phyloP scores from a whole-genome alignment of 2,329 filamentous ascomycete genomes.

The Colletotrichum sidae region DNA sequence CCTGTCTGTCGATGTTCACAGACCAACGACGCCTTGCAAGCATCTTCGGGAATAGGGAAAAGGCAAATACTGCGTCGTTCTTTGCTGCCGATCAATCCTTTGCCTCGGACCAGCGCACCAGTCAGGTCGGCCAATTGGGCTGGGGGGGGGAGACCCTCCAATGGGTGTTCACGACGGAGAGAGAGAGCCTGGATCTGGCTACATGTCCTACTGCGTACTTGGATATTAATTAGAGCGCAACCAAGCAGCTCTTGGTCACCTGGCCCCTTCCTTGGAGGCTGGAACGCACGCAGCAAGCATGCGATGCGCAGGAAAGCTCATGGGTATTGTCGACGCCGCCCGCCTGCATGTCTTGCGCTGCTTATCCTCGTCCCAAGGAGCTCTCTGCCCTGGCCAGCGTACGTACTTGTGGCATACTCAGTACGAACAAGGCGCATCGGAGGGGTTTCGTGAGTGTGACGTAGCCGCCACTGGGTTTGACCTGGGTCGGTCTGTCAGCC shows the following conservation, averaged over 20 bases:
- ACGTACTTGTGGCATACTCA: not conserved
- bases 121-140: constrained; percentile 16
- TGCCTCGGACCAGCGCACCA: constrained; percentile 9
- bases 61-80: constrained; percentile 28
- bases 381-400: not conserved
- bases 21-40: constrained; percentile 32
- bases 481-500: constrained; percentile 14
- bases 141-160: not conserved
- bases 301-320: constrained; percentile 1
- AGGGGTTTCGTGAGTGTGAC: constrained; percentile 20
- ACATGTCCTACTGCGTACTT: not conserved
- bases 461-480: constrained; percentile 15
- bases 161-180: constrained; percentile 7
- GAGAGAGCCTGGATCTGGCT: constrained; percentile 7
- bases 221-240: not conserved
- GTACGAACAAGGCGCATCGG: not conserved
- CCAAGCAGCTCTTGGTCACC: constrained; percentile 7
- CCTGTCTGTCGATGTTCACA: constrained; percentile 21
- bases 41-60: constrained; percentile 33
- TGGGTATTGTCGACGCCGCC: constrained; percentile 18
- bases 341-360: constrained; percentile 25
- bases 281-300: not conserved
- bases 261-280: not conserved
- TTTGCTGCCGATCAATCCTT: constrained; percentile 13
- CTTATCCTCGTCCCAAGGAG: constrained; percentile 7